phyloP scores from a whole-genome alignment of 768 basidiomycete genomes.

The Macrolepiota fuliginosa region DNA sequence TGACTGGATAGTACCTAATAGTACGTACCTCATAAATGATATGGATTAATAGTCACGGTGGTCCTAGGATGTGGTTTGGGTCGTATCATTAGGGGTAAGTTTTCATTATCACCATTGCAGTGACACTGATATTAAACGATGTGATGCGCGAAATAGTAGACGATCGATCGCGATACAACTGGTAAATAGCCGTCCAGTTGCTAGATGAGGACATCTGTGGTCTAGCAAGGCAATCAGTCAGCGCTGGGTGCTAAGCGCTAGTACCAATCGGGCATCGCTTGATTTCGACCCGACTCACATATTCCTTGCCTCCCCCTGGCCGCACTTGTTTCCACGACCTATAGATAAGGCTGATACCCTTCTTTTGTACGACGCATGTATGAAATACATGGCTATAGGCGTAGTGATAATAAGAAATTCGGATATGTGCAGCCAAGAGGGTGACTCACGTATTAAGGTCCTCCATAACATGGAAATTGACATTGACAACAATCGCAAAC shows the following conservation, averaged over 20 bases:
- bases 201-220: constrained; percentile 86
- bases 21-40: constrained; percentile 36
- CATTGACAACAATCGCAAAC: constrained; percentile 58
- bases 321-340: constrained; percentile 83
- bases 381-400: constrained; percentile 69
- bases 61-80: constrained; percentile 70
- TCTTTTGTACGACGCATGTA: constrained; percentile 90
- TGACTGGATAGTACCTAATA: too few species aligned
- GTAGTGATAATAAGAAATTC: neutral
- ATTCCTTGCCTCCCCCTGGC: constrained; percentile 74
- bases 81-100: constrained; percentile 34
- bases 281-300: constrained; percentile 26
- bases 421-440: constrained; percentile 2
- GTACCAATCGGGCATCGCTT: too few species aligned
- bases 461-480: constrained; percentile 47
- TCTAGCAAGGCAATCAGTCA: constrained; percentile 27
- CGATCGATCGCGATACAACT: constrained; percentile 83
- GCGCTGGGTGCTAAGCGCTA: too few species aligned
- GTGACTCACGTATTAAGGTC: constrained; percentile 42
- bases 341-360: constrained; percentile 79
- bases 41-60: constrained; percentile 46
- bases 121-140: neutral
- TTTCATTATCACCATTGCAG: neutral
- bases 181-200: constrained; percentile 92
- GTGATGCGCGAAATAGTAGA: constrained; percentile 74